A percentile compares a stretch with the other conserved stretches of the same genome.
These are phyloP conservation scores for Capronia americana DNA, from an alignment of 2,329 filamentous ascomycete species.

Conservation along the genomic window DNA sequence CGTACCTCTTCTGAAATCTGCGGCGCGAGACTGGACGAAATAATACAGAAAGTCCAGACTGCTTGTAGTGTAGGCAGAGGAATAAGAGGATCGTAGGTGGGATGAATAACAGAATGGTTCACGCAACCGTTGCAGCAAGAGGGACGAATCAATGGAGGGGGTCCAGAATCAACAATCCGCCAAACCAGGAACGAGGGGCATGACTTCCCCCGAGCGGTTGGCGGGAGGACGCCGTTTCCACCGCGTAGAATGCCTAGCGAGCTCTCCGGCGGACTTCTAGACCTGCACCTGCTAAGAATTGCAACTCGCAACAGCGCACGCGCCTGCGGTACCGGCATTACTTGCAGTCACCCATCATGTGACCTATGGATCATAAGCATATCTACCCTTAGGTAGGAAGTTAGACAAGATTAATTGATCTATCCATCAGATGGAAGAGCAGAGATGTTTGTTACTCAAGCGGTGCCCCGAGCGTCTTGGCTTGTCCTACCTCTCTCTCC, in stretches of 20 bases:
- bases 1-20: slow-evolving; percentile 19
- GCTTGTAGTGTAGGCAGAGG: slow-evolving; percentile 19
- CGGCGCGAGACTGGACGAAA: slow-evolving; percentile 19
- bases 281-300: neutral
- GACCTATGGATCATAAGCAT: neutral
- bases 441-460: neutral
- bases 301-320: neutral
- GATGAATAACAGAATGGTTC: slow-evolving; percentile 18
- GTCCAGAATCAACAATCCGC: slow-evolving; percentile 18
- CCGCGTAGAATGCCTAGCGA: neutral
- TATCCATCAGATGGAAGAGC: neutral
- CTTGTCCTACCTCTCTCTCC: neutral
- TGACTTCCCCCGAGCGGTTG: slow-evolving; percentile 3
- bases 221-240: slow-evolving; percentile 9
- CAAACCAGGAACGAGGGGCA: slow-evolving; percentile 17
- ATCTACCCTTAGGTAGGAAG: neutral
- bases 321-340: neutral
- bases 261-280: neutral
- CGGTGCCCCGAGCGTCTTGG: neutral
- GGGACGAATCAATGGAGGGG: slow-evolving; percentile 13
- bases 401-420: neutral
- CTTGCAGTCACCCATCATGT: neutral
- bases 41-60: slow-evolving; percentile 8
- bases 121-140: slow-evolving; percentile 9
- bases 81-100: slow-evolving; percentile 16